Percentiles rank a stretch among this genome's conserved stretches.
phyloP scores from a whole-genome alignment of 2,329 filamentous ascomycete genomes.

The Ascochyta rabiei region DNA sequence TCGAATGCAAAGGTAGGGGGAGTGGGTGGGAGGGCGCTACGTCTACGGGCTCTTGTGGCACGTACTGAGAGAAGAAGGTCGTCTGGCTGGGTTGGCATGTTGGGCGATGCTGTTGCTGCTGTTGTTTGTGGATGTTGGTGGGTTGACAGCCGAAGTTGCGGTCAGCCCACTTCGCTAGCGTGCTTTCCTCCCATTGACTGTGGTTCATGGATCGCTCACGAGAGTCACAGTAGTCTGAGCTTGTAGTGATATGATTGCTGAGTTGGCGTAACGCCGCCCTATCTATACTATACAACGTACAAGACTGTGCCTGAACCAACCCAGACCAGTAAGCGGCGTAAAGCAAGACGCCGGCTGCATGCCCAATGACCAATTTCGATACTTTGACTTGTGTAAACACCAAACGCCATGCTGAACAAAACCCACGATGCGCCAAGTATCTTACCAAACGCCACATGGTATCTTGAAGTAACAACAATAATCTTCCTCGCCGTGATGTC shows the following conservation, averaged over 20 bases:
- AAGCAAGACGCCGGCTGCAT: slow-evolving; percentile 13
- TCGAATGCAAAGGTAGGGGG: background rate
- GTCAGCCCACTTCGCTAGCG: background rate
- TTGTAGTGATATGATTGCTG: background rate
- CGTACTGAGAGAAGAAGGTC: slow-evolving; percentile 39
- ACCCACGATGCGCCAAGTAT: slow-evolving; percentile 5
- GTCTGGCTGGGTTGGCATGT: slow-evolving; percentile 32
- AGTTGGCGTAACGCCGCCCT: slow-evolving; percentile 3
- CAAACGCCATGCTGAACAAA: slow-evolving; percentile 16
- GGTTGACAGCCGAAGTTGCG: background rate
- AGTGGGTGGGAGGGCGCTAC: background rate
- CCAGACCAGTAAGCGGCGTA: slow-evolving; percentile 1
- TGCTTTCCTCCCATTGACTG: background rate
- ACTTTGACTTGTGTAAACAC: slow-evolving; percentile 16
- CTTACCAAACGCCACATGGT: slow-evolving; percentile 4
- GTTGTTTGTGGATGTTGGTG: background rate
- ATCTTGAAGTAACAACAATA: slow-evolving; percentile 2
- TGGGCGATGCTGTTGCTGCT: background rate
- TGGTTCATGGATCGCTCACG: background rate
- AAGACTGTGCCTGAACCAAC: background rate
- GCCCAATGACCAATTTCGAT: slow-evolving; percentile 13
- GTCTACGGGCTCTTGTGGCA: background rate
- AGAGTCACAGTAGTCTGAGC: background rate
- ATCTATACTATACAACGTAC: slow-evolving; percentile 9
- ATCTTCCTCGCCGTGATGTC: background rate